phyloP scores from a whole-genome alignment of 208 protist species.

The Phytomonas sp. region DNA sequence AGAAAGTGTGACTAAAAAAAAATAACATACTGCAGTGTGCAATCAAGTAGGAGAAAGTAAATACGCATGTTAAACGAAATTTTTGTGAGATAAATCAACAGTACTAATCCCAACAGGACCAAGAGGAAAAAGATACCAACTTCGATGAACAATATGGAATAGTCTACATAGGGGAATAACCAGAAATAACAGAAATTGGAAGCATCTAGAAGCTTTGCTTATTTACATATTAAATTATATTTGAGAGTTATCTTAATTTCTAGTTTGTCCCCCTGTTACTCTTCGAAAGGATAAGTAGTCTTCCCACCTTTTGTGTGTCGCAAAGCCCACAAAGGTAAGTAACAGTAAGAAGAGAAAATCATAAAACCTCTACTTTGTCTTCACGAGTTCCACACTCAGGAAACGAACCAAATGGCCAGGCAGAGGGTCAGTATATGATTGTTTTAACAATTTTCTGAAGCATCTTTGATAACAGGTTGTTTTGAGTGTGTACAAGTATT shows the following conservation, averaged over 20 bases:
- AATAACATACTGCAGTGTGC: not conserved
- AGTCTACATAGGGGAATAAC: not conserved
- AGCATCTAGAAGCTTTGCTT: not conserved
- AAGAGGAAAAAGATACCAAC: not conserved
- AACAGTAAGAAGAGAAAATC: not conserved
- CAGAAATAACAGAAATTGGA: not conserved
- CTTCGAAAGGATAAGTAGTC: not conserved
- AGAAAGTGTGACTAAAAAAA: conserved; percentile 5
- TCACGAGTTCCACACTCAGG: conserved; percentile 32
- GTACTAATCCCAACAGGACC: not conserved
- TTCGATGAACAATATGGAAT: conserved; percentile 2
- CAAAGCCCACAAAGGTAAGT: not conserved
- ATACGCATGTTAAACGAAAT: not conserved
- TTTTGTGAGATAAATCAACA: not conserved
- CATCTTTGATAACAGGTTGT: conserved; percentile 37
- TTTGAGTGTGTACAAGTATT: conserved; percentile 76
- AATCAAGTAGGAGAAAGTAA: not conserved
- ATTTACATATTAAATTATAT: not conserved
- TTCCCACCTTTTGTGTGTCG: not conserved
- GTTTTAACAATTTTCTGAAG: conserved; percentile 50
- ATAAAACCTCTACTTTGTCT: conserved; percentile 10
- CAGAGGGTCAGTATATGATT: conserved; percentile 41
- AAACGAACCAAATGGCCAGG: conserved; percentile 58
- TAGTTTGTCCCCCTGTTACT: not conserved
- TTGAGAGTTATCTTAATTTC: not conserved